Base-by-base conservation (phyloP, 768 basidiomycete species). In the Serendipita vermifera region DNA sequence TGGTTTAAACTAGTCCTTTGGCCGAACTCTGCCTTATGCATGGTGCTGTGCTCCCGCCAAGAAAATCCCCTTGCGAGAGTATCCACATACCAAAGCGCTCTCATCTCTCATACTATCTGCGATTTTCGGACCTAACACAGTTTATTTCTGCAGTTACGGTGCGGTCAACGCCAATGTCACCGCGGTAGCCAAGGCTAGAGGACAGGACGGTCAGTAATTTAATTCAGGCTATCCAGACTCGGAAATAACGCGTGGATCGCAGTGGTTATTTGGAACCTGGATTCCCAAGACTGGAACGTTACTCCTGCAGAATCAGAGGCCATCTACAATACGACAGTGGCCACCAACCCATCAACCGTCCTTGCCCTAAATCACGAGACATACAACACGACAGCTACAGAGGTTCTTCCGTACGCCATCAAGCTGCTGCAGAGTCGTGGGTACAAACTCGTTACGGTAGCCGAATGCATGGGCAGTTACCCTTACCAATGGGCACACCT, bases 311-410 rank as follows among this genome's bases (percentile, higher is more conserved):
- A 59, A 33, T 54, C 38, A 33, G 57, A 59, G 33, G 31, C 46
- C 11, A 33, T 24, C 22, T 64, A 64, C 59, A 54, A 41, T 22
- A 26, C 54, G 53, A 33, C 57, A 20, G 56, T 56, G 3, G 51
- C 58, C n/a, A 26, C 31, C 20, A 57, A 60, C 38, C 63, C 61
- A 3, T 35, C 27, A 26, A 63, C 35, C 38, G 55, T 64, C n/a
- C 61, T 64, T 13, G 57, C 64, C 3, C 54, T 65, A 14, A 65
- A 65, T 59, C 64, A 65, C 55, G 62, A 63, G 46, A 62, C 60
- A 15, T 62, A 65, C 40, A 17, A 58, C 13, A 43, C 54, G 13
- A 62, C 64, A 2, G 64, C 59, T 33, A 14, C 59, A 13, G 33
- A 58, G 22, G 62, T 65, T 33, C 36, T 65, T 4, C 64, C 64